phyloP scores from a whole-genome alignment of 139 green algal species.

The Closterium sp. region DNA sequence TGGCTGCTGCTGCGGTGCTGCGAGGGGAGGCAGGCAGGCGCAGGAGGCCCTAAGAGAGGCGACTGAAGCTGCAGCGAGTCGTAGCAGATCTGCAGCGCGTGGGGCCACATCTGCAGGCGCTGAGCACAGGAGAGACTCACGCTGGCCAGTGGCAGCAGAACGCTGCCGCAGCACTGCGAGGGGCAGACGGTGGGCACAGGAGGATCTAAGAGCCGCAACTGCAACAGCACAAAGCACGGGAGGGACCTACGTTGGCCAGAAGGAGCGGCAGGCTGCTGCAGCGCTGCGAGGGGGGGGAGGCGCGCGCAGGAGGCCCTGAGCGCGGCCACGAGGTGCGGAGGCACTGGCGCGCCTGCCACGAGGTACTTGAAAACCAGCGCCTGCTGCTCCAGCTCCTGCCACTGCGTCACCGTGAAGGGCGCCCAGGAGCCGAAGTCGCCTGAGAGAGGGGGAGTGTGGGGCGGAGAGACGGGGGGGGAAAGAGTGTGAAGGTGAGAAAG shows the following conservation, averaged over 20 bases:
- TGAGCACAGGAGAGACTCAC: too few relatives aligned
- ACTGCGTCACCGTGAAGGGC: slow-evolving; percentile 27
- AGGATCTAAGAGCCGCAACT: neutral
- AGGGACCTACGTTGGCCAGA: neutral
- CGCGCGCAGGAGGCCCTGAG: neutral
- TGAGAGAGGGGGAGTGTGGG: neutral
- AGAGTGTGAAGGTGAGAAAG: neutral
- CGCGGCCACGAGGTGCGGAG: neutral
- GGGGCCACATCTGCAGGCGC: too few relatives aligned
- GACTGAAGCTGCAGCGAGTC: too few relatives aligned
- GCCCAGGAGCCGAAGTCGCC: neutral
- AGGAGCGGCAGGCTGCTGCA: neutral
- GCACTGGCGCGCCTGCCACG: slow-evolving; percentile 5
- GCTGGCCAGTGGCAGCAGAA: neutral
- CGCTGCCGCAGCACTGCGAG: neutral
- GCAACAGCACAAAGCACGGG: too few relatives aligned
- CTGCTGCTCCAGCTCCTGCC: slow-evolving; percentile 39
- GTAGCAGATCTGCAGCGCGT: too few relatives aligned
- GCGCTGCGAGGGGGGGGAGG: neutral
- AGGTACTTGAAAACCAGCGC: slow-evolving; percentile 36
- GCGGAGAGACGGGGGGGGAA: too few relatives aligned
- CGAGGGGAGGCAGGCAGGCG: too few relatives aligned
- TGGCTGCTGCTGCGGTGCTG: too few relatives aligned
- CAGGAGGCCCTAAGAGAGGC: too few relatives aligned
- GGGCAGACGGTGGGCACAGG: neutral